Evolutionary conservation across 352 stramenopile species (phyloP), one percentile per base, ranked within the genome.

Genomic region (Phytophthora pisi): DNA sequence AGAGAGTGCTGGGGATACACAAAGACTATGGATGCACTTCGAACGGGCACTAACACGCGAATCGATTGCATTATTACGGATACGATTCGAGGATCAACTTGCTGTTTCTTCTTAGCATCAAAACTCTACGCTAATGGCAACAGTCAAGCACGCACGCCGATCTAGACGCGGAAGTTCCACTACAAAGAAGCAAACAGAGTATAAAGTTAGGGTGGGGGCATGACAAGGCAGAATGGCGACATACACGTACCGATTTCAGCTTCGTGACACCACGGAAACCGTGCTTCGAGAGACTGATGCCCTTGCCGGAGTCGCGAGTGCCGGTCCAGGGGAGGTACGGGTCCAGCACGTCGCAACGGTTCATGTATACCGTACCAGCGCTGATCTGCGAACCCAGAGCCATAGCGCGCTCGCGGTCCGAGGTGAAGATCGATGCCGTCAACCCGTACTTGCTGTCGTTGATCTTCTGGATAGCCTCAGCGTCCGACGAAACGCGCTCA

Each of bases 261-360:
- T 89, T 82, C 36, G 85, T 93, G 59, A 95, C 75, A 5, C 76
- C 80, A 59, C 76, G 74, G 72, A 96, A 95, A 61, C 87, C 89
- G 57, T 92, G 81, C 70, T 93, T 90, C 54, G 87, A 95, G 42
- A 96, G 82, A 28, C 82, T 93, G 43, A 81, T 75, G 16, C 89
- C 89, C 68, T 95, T 95, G 57, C 89, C 89, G 45, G 89, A 88
- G 68, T 93, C 78, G 49, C 87, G 88, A 40, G 82, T 61, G 28
- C 89, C 89, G 26, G 79, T 89, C 89, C 89, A 96, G n/a, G 89
- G 86, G 13, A 96, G 66, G 59, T 87, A 88, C 16, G 89, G 87
- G 64, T 95, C 86, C 18, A 95, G 53, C 50, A 84, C 84, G 57
- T 95, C 89, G 69, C 85, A 93, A 36, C 89, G 84, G 75, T 96